Base-by-base conservation (phyloP, 768 basidiomycete genomes). In the Suillus tomentosus region DNA sequence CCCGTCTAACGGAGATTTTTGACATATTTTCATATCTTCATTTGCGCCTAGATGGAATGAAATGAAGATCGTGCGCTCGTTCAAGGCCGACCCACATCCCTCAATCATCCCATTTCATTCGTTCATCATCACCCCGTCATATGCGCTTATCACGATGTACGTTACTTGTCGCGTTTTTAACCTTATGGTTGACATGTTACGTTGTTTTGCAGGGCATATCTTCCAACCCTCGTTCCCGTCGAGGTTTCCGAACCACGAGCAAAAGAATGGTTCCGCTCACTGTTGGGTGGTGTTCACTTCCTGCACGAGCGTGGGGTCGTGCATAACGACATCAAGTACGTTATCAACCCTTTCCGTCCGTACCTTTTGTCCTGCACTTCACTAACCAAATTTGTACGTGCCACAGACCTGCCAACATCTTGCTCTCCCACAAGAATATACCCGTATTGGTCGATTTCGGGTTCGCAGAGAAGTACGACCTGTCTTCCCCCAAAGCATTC, bases 381-480 rank as follows among this genome's bases (percentile, higher is more conserved):
- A 13, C 51, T 60, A 27, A 27, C 48, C 65, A 36, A 6, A 27
- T 10, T 3, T 37, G 36, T 19, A n/a, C 11, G 36, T 19, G 34
- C 53, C 31, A 54, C 36, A 96, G 94, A 70, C 95, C 95, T 1
- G 93, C 95, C 17, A 99, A 99, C 72, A 94, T 99, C 68, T 84
- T 99, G 2, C 81, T 99, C 54, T 91, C 92, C 1, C 77, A 79
- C 62, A 82, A 88, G 67, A 89, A 89, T 70, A 79, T 95, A 1
- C 94, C 95, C 1, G 91, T 97, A 3, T 85, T 99, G 4, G 91
- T 97, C 43, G 97, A 99, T 76, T 99, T 97, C 71, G 96, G 97
- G 1, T 99, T 99, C 69, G 94, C 96, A 2, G 92, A 96, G 71
- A 87, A 86, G 67, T 95, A 95, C 72, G 89, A 93, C 67, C 70